phyloP scores from a whole-genome alignment of 2,329 filamentous ascomycete species.

The Aspergillus japonicus region DNA sequence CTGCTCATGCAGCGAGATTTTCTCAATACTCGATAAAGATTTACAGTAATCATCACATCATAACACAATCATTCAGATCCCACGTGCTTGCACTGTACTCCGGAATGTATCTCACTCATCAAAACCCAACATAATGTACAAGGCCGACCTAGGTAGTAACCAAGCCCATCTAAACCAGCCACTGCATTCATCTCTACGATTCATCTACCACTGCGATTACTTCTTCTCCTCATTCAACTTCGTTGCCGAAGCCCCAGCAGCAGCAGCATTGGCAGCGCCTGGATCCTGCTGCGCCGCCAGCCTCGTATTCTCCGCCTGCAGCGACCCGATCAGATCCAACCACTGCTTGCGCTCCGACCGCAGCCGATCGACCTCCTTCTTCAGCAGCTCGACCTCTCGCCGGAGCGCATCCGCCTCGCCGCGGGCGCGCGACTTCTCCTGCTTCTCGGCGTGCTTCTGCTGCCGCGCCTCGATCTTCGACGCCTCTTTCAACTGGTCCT shows the following conservation, averaged over 20 bases:
- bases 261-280: background rate
- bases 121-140: background rate
- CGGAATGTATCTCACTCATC: too few relatives aligned
- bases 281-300: constrained; percentile 29
- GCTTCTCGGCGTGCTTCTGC: constrained; percentile 42
- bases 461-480: constrained; percentile 40
- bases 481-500: constrained; percentile 40
- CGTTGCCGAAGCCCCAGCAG: background rate
- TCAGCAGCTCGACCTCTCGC: constrained; percentile 47
- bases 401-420: constrained; percentile 49
- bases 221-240: background rate
- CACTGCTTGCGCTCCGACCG: constrained; percentile 52
- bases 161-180: background rate
- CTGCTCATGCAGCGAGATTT: too few relatives aligned
- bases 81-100: too few relatives aligned
- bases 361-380: constrained; percentile 49
- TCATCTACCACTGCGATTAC: background rate
- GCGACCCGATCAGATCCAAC: constrained; percentile 51
- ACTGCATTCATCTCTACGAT: too few relatives aligned
- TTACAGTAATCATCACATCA: background rate
- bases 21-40: too few relatives aligned
- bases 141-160: background rate
- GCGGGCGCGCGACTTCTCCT: constrained; percentile 43
- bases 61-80: background rate
- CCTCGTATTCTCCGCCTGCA: constrained; percentile 59